Evolutionary conservation across 495 filamentous ascomycete genomes (phyloP).

Genomic region (Penicillium desertorum): DNA sequence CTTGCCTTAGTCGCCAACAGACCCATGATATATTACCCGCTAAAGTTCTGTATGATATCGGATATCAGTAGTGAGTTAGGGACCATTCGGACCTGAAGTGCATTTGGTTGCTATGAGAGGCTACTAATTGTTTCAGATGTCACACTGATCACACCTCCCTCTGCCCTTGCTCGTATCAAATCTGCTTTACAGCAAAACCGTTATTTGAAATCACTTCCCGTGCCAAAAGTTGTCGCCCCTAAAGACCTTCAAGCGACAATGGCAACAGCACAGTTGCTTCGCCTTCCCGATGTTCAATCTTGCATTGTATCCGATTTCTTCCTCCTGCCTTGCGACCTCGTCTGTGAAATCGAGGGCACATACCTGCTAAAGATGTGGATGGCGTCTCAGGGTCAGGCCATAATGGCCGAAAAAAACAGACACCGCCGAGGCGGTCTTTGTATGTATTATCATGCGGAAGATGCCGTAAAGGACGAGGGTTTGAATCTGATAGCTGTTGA

Average conservation of each 20-base stretch:
- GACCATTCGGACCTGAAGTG: neutral
- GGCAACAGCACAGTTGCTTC: neutral
- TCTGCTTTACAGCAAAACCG: neutral
- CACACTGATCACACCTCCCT: neutral
- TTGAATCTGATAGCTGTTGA: slow-evolving; percentile 1
- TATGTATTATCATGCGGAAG: neutral
- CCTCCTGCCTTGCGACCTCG: slow-evolving; percentile 6
- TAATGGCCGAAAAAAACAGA: no score
- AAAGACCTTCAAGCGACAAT: neutral
- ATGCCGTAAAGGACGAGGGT: neutral
- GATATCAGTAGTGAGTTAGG: neutral
- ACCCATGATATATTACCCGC: slow-evolving; percentile 6
- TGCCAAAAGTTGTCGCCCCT: neutral
- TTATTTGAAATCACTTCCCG: neutral
- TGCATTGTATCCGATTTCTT: neutral
- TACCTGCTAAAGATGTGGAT: neutral
- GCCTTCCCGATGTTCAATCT: slow-evolving; percentile 1
- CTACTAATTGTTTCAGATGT: neutral
- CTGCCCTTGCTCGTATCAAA: neutral
- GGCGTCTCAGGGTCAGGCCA: neutral
- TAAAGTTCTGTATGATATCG: neutral
- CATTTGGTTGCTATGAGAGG: no score
- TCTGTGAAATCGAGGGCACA: neutral
- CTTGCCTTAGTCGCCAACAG: slow-evolving; percentile 1
- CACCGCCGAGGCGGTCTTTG: neutral